Percentiles rank a stretch among this genome's conserved stretches.
Conservation (phyloP, 2,329 filamentous ascomycete species). For the Epicoccum sorghinum region DNA sequence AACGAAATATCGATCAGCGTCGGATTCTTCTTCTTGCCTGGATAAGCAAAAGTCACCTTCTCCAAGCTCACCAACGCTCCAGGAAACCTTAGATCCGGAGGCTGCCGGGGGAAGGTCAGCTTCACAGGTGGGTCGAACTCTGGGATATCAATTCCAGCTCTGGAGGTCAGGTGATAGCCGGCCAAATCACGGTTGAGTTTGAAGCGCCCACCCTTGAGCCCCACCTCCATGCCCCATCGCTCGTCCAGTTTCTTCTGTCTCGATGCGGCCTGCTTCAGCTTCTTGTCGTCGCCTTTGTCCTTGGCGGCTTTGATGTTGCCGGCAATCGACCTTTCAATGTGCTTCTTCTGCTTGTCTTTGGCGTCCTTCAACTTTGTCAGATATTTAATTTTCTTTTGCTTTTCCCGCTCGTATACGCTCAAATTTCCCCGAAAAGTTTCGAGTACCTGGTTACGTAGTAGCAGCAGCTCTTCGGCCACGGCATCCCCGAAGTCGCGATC, state of each 20-base stretch:
- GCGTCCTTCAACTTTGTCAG: conserved; percentile 79
- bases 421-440: conserved; percentile 78
- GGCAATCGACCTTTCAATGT: conserved; percentile 79
- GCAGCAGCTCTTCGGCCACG: conserved; percentile 76
- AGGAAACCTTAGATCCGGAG: conserved; percentile 74
- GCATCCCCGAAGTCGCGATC: conserved; percentile 81
- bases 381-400: conserved; percentile 70
- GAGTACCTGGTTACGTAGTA: conserved; percentile 74
- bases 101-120: conserved; percentile 64
- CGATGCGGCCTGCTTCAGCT: conserved; percentile 82
- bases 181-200: conserved; percentile 77
- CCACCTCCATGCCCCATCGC: conserved; percentile 77
- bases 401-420: conserved; percentile 71
- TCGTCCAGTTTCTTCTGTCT: conserved; percentile 86
- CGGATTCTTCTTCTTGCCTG: conserved; percentile 45
- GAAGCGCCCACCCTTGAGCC: conserved; percentile 73
- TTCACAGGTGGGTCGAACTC: conserved; percentile 62
- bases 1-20: conserved; percentile 70
- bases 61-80: conserved; percentile 76
- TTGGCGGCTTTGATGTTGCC: conserved; percentile 77
- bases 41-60: conserved; percentile 70
- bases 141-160: conserved; percentile 75
- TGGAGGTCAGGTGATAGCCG: conserved; percentile 56
- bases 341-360: conserved; percentile 78
- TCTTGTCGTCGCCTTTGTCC: conserved; percentile 81